These are phyloP conservation scores for Colletotrichum cordylinicola DNA, from an alignment of 2,329 filamentous ascomycete species.

Conservation along the genomic window DNA sequence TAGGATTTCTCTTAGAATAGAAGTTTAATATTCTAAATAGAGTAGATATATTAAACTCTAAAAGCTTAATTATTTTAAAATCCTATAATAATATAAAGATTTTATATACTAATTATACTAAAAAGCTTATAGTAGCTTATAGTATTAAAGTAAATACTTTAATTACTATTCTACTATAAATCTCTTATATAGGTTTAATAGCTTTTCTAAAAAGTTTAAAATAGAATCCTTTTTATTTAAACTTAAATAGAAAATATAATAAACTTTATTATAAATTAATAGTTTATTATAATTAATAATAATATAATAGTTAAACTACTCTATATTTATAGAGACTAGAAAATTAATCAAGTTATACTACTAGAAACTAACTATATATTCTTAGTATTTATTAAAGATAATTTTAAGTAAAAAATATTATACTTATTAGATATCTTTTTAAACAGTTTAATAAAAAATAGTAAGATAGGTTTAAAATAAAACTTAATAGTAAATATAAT, in stretches of 20 bases:
- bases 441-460: background rate
- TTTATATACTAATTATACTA: too few species aligned
- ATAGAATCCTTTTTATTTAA: background rate
- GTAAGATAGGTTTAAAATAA: background rate
- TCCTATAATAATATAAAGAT: too few species aligned
- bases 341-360: too few species aligned
- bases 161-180: too few species aligned
- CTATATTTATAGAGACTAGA: too few species aligned
- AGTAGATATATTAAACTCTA: too few species aligned
- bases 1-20: too few species aligned
- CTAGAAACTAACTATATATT: too few species aligned
- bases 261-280: background rate
- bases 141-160: too few species aligned
- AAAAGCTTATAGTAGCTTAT: too few species aligned
- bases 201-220: background rate
- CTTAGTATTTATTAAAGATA: background rate
- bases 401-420: fast-evolving
- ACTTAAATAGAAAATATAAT: background rate
- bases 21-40: too few species aligned
- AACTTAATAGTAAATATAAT: background rate
- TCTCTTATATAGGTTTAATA: background rate
- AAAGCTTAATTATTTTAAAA: too few species aligned
- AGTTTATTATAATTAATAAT: background rate
- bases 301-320: background rate
- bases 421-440: background rate